Conservation (phyloP, 192 early-diverging fungal species). For the Rhizoclosmatium globosum region DNA sequence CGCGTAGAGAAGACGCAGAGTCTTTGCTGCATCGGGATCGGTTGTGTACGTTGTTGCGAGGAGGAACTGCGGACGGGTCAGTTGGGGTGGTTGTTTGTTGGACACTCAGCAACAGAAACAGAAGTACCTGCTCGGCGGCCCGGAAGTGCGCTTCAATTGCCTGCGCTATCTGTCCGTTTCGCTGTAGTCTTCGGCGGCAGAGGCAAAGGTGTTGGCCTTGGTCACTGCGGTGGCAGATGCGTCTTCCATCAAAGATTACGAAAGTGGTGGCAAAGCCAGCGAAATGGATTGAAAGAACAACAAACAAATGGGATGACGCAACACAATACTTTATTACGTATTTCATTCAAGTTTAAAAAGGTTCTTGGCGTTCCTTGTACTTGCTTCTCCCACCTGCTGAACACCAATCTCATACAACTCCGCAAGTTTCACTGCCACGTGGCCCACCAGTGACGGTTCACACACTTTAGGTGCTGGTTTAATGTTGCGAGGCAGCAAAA, state of each 20-base stretch:
- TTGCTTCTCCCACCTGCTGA: constrained; percentile 9
- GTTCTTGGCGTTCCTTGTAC: constrained; percentile 9
- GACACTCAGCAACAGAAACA: not conserved
- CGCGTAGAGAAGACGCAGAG: constrained; percentile 70
- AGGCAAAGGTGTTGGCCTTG: constrained; percentile 73
- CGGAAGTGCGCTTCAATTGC: constrained; percentile 71
- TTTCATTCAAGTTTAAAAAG: constrained; percentile 6
- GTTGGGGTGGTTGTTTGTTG: too few relatives aligned
- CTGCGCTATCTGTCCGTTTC: constrained; percentile 63
- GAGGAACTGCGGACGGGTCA: constrained; percentile 70
- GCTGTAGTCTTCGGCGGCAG: constrained; percentile 67
- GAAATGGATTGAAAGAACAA: too few relatives aligned
- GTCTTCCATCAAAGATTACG: not conserved
- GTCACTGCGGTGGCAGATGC: constrained; percentile 16
- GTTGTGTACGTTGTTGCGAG: constrained; percentile 62
- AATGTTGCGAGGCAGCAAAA: constrained; percentile 34
- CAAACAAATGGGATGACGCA: not conserved
- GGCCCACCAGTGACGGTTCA: constrained; percentile 29
- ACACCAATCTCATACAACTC: constrained; percentile 25
- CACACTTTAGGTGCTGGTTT: constrained; percentile 36
- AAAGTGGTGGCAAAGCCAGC: not conserved
- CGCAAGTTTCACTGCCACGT: constrained; percentile 37
- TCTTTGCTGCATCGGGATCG: constrained; percentile 70
- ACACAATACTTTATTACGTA: not conserved
- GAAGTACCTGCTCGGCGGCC: constrained; percentile 66